A percentile compares a stretch with the other conserved stretches of the same genome.
Conservation (phyloP, 306 rosid genomes). For the Sesbania bispinosa region DNA sequence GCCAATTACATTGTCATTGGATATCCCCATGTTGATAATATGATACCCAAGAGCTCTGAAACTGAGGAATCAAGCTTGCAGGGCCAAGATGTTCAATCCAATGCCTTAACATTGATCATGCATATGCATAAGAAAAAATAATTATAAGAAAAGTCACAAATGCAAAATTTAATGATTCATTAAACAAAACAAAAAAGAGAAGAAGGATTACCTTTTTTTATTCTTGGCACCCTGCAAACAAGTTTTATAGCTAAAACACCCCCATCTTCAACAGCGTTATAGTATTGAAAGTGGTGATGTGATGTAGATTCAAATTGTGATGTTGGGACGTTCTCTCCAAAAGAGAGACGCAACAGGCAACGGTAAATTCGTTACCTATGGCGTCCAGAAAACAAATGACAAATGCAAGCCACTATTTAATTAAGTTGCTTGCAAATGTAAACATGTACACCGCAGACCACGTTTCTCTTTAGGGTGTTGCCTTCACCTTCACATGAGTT, state of each 20-base stretch:
- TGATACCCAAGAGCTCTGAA: background rate
- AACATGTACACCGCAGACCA: constrained; percentile 26
- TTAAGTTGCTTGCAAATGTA: constrained; percentile 1
- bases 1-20: constrained; percentile 71
- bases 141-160: background rate
- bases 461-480: no score
- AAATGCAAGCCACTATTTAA: constrained; percentile 11
- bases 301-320: background rate
- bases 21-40: constrained; percentile 49
- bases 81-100: constrained; percentile 36
- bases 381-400: constrained; percentile 11
- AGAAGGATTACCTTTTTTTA: background rate
- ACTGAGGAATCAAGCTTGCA: constrained; percentile 24
- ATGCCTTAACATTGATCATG: constrained; percentile 4
- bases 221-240: constrained; percentile 49
- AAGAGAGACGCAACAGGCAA: constrained; percentile 33
- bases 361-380: constrained; percentile 41
- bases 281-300: no score
- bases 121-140: background rate
- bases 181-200: background rate
- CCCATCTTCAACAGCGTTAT: no score
- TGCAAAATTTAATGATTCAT: background rate
- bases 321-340: background rate
- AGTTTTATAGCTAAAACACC: constrained; percentile 18
- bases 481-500: no score